A percentile compares a stretch with the other conserved stretches of the same genome.
Evolutionary conservation across 2,329 filamentous ascomycete genomes (phyloP).

Genomic region (Endocalyx cinctus): DNA sequence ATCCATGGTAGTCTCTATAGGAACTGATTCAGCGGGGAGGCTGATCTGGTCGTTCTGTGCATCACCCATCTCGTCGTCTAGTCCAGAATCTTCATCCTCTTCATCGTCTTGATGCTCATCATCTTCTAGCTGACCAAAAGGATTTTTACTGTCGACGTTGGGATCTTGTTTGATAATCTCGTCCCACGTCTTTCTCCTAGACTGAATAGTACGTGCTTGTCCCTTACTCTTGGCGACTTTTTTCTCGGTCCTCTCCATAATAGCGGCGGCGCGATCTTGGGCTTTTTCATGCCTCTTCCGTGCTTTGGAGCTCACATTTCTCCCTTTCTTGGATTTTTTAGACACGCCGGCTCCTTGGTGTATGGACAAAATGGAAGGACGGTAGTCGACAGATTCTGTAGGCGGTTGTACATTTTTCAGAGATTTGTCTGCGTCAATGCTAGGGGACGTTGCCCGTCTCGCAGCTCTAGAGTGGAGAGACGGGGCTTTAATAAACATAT

Average conservation of each 20-base stretch:
- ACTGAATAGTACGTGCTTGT: slow-evolving; percentile 41
- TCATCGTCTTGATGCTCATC: slow-evolving; percentile 13
- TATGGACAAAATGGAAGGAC: slow-evolving; percentile 64
- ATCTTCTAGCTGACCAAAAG: slow-evolving; percentile 14
- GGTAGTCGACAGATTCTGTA: slow-evolving; percentile 40
- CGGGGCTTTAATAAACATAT: too few relatives aligned
- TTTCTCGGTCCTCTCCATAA: slow-evolving; percentile 53
- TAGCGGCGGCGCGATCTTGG: slow-evolving; percentile 54
- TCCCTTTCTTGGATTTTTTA: slow-evolving; percentile 59
- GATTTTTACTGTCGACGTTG: slow-evolving; percentile 6
- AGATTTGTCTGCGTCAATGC: slow-evolving; percentile 68
- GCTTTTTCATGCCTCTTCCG: slow-evolving; percentile 52
- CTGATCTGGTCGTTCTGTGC: neutral
- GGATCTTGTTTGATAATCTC: slow-evolving; percentile 46
- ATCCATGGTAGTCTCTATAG: slow-evolving; percentile 7
- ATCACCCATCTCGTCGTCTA: neutral
- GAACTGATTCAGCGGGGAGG: slow-evolving; percentile 1
- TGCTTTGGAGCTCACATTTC: slow-evolving; percentile 54
- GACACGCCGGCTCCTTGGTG: slow-evolving; percentile 62
- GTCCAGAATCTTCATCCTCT: neutral
- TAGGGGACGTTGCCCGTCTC: slow-evolving; percentile 65
- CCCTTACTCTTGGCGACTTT: slow-evolving; percentile 54
- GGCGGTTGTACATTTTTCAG: slow-evolving; percentile 56
- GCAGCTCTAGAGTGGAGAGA: slow-evolving; percentile 72
- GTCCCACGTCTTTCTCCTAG: slow-evolving; percentile 52